Evolutionary conservation across 192 early-diverging fungal genomes (phyloP).

Genomic region (Coemansia sp.): DNA sequence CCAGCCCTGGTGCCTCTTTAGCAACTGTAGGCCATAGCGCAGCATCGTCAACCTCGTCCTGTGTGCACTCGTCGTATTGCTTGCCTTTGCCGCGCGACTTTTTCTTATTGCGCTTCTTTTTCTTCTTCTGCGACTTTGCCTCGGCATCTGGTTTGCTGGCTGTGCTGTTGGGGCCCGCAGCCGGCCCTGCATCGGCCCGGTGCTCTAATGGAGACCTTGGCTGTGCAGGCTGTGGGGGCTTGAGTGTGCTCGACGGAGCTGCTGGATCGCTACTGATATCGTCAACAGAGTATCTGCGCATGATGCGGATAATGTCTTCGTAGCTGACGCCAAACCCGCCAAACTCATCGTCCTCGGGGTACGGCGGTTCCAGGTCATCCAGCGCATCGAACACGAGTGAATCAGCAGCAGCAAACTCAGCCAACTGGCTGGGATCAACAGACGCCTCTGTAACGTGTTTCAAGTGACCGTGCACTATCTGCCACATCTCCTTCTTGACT

Average conservation of each 20-base stretch:
- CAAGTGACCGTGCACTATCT: slow-evolving; percentile 34
- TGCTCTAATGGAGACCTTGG: neutral
- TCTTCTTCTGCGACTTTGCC: slow-evolving; percentile 17
- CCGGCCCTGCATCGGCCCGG: neutral
- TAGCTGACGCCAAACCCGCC: neutral
- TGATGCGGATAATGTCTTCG: slow-evolving; percentile 14
- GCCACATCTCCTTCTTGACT: slow-evolving; percentile 34
- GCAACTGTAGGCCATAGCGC: neutral
- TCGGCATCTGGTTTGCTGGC: neutral
- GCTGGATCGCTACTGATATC: slow-evolving; percentile 3
- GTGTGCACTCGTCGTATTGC: slow-evolving; percentile 1
- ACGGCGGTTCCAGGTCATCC: slow-evolving; percentile 16
- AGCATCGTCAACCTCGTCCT: neutral
- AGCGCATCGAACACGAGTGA: slow-evolving; percentile 20
- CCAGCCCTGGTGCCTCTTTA: too few species aligned
- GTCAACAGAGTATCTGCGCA: slow-evolving; percentile 15
- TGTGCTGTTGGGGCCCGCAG: neutral
- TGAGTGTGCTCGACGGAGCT: neutral
- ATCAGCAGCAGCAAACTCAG: slow-evolving; percentile 27
- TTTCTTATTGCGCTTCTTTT: slow-evolving; percentile 25
- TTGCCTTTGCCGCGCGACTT: slow-evolving; percentile 28
- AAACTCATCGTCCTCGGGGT: neutral
- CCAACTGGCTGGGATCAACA: slow-evolving; percentile 25
- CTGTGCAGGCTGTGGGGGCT: neutral
- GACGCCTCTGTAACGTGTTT: slow-evolving; percentile 21